phyloP scores from a whole-genome alignment of 1,284 basidiomycete genomes.

The Ustilago esculenta region DNA sequence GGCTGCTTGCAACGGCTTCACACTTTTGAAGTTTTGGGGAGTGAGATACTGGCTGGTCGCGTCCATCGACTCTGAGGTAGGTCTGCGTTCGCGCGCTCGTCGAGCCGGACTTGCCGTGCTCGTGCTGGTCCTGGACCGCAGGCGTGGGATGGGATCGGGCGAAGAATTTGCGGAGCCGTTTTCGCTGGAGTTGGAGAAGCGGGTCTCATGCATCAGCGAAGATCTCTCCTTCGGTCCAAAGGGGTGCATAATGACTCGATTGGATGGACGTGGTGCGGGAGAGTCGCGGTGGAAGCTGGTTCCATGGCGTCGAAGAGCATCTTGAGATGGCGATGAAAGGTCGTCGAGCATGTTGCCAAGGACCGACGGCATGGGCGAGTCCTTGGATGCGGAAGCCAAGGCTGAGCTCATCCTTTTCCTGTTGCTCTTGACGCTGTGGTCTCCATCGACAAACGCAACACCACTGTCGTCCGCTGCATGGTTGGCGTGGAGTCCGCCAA shows the following conservation, averaged over 20 bases:
- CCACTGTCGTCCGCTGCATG: constrained; percentile 47
- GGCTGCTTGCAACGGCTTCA: constrained; percentile 68
- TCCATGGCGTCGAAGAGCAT: constrained; percentile 32
- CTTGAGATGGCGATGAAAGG: constrained; percentile 33
- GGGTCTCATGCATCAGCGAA: constrained; percentile 49
- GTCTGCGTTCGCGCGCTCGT: constrained; percentile 32
- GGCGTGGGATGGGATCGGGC: constrained; percentile 32
- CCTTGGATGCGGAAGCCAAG: constrained; percentile 10
- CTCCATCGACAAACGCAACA: constrained; percentile 42
- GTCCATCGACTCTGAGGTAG: constrained; percentile 30
- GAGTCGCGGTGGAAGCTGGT: constrained; percentile 41
- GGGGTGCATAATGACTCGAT: constrained; percentile 13
- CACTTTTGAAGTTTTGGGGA: constrained; percentile 68
- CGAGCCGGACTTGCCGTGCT: constrained; percentile 29
- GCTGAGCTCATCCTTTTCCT: constrained; percentile 22
- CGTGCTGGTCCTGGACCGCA: constrained; percentile 32
- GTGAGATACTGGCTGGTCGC: constrained; percentile 52
- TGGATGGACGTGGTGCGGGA: constrained; percentile 23
- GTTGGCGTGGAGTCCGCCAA: constrained; percentile 24
- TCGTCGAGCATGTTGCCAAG: constrained; percentile 23
- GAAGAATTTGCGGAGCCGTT: constrained; percentile 33
- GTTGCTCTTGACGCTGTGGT: constrained; percentile 27
- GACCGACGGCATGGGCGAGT: constrained; percentile 7
- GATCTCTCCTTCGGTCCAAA: constrained; percentile 54
- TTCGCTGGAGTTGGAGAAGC: constrained; percentile 39